A percentile compares a stretch with the other conserved stretches of the same genome.
phyloP scores from a whole-genome alignment of 2,329 filamentous ascomycete genomes.

The Penicillium sp. region DNA sequence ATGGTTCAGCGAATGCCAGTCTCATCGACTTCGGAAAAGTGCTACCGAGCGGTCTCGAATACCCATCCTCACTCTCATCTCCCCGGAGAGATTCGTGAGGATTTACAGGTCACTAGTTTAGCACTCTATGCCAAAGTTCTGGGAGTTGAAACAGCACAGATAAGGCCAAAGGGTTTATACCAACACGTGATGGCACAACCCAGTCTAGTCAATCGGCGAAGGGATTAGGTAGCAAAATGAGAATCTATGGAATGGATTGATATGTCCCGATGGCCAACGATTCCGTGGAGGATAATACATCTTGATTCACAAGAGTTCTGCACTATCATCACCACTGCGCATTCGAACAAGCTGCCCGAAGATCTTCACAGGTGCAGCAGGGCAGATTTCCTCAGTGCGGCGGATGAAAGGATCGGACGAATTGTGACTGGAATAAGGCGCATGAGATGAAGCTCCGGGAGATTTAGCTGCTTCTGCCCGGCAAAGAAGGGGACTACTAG shows the following conservation, averaged over 20 bases:
- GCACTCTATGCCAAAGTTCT: too few species aligned
- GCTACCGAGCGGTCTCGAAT: too few species aligned
- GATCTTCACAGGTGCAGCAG: constrained; percentile 8
- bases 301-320: background rate
- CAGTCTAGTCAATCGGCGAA: too few species aligned
- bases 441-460: background rate
- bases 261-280: too few species aligned
- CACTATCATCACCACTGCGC: background rate
- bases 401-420: background rate
- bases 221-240: background rate
- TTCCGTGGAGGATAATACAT: background rate
- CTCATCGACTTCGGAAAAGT: too few species aligned
- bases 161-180: too few species aligned
- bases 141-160: too few species aligned
- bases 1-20: too few species aligned
- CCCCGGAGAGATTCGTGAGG: too few species aligned
- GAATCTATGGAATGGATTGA: background rate
- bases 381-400: background rate
- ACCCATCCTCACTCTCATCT: too few species aligned
- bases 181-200: too few species aligned
- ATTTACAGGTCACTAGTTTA: too few species aligned
- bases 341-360: constrained; percentile 23
- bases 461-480: background rate
- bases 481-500: background rate
- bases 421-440: background rate